A percentile compares a stretch with the other conserved stretches of the same genome.
Evolutionary conservation across 495 filamentous ascomycete species (phyloP).

Genomic region (Annulohypoxylon moriforme): DNA sequence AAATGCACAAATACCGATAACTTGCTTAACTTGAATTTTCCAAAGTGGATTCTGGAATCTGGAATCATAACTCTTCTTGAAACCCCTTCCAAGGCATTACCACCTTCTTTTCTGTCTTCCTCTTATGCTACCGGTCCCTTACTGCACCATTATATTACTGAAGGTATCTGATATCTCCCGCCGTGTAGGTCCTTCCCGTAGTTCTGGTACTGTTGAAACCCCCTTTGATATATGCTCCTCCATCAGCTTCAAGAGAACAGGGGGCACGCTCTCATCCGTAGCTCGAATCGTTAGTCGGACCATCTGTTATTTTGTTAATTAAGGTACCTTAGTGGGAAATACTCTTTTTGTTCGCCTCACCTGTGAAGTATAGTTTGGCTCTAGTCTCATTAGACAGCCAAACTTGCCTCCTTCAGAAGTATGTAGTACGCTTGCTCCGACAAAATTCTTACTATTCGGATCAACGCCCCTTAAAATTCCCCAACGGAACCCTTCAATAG

Average conservation of each 20-base stretch:
- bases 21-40: conserved; percentile 29
- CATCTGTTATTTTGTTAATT: conserved; percentile 72
- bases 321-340: background rate
- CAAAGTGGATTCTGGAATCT: background rate
- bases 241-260: conserved; percentile 84
- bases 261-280: conserved; percentile 89
- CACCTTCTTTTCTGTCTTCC: background rate
- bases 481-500: conserved; percentile 87
- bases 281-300: conserved; percentile 93
- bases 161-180: conserved; percentile 61
- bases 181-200: conserved; percentile 48
- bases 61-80: conserved; percentile 25
- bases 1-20: conserved; percentile 42
- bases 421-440: conserved; percentile 90
- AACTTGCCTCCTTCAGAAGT: conserved; percentile 87
- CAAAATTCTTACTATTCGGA: conserved; percentile 90
- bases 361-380: conserved; percentile 92
- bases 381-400: conserved; percentile 90
- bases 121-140: conserved; percentile 21
- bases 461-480: conserved; percentile 86
- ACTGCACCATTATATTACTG: conserved; percentile 62
- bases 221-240: conserved; percentile 75
- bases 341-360: conserved; percentile 57
- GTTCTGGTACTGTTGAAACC: conserved; percentile 55
- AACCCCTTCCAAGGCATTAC: conserved; percentile 16